Conservation (phyloP, 345 rosid genomes). For the Citrus trifoliata region DNA sequence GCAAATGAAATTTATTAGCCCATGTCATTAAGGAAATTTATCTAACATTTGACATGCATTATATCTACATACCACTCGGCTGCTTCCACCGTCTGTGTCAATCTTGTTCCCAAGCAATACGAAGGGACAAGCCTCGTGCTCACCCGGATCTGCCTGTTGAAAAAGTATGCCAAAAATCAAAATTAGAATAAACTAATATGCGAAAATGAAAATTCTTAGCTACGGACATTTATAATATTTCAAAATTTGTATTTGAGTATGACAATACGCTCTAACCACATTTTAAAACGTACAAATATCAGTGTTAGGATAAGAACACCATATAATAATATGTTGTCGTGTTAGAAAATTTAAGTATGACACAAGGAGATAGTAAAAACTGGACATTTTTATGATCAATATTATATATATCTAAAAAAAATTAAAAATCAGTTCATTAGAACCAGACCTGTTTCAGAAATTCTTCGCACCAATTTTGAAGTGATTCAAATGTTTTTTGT, state of each 20-base stretch:
- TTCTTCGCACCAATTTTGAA: constrained; percentile 64
- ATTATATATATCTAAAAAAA: too few species aligned
- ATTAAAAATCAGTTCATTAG: not conserved
- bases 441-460: constrained; percentile 66
- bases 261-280: too few species aligned
- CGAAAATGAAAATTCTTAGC: not conserved
- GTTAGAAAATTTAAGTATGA: too few species aligned
- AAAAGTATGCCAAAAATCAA: not conserved
- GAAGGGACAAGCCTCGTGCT: constrained; percentile 62
- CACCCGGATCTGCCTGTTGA: constrained; percentile 60
- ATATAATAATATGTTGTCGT: too few species aligned
- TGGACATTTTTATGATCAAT: too few species aligned
- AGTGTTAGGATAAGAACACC: too few species aligned
- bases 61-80: constrained; percentile 50
- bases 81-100: constrained; percentile 71
- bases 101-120: constrained; percentile 74
- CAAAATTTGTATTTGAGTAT: too few species aligned
- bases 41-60: not conserved
- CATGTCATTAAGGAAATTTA: not conserved
- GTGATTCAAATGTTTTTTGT: constrained; percentile 56
- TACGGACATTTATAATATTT: too few species aligned
- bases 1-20: too few species aligned
- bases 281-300: too few species aligned
- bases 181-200: not conserved
- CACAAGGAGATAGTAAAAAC: too few species aligned